Percentiles rank a stretch among this genome's conserved stretches.
These are phyloP conservation scores for Melaleuca alternifolia DNA, from an alignment of 345 rosid species.

Conservation along the genomic window DNA sequence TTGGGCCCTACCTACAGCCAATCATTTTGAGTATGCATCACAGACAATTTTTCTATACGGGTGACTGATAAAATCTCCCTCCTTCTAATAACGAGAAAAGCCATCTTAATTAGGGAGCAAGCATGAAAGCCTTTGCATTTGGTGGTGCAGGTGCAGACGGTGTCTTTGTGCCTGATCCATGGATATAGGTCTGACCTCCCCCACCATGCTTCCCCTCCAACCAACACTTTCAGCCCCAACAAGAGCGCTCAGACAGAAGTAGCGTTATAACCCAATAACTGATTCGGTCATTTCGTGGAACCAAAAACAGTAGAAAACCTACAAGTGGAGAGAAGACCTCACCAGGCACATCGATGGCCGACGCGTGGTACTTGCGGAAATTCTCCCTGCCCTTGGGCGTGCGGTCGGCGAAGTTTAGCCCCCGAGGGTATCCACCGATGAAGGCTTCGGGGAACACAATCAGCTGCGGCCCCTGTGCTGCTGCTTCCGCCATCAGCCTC, in stretches of 20 bases:
- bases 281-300: not conserved
- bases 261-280: not conserved
- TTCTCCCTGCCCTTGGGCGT: conserved; percentile 76
- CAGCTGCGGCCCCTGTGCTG: conserved; percentile 65
- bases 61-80: not conserved
- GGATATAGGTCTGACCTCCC: not conserved
- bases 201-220: not conserved
- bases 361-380: conserved; percentile 74
- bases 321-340: not conserved
- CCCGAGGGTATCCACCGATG: conserved; percentile 87
- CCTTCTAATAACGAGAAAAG: not conserved
- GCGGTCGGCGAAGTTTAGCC: conserved; percentile 64
- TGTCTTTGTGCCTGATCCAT: not conserved
- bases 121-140: not conserved
- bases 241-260: not conserved
- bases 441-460: conserved; percentile 97
- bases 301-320: not conserved
- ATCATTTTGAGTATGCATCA: not conserved
- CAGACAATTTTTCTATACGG: not conserved
- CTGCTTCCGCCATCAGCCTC: conserved; percentile 78
- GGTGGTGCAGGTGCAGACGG: not conserved
- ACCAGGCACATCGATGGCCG: conserved; percentile 95
- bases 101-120: not conserved
- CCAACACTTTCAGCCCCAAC: not conserved
- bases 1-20: not conserved